A percentile compares a stretch with the other conserved stretches of the same genome.
Evolutionary conservation across 1,284 basidiomycete genomes (phyloP).

Genomic region (Mycosarcoma mackinlayi): DNA sequence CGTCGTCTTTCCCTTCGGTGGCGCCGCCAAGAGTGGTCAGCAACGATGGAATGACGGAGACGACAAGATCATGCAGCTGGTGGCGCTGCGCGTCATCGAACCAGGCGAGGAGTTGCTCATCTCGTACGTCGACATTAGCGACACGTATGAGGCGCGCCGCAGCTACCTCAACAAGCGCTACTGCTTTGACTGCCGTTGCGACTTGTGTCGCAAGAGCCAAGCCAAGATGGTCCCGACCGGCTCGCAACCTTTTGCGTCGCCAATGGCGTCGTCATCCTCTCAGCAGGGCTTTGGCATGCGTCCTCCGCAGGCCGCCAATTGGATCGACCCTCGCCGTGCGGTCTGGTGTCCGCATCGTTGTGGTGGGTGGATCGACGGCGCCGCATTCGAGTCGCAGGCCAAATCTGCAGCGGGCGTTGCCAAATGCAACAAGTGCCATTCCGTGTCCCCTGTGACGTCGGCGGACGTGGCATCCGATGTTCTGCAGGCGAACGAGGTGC

Average conservation of each 20-base stretch:
- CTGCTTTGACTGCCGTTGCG: slow-evolving; percentile 81
- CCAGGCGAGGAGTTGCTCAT: slow-evolving; percentile 71
- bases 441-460: slow-evolving; percentile 71
- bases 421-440: slow-evolving; percentile 71
- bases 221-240: slow-evolving; percentile 20
- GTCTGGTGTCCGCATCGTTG: slow-evolving; percentile 72
- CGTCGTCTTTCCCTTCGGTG: slow-evolving; percentile 80
- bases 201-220: slow-evolving; percentile 71
- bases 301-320: slow-evolving; percentile 10
- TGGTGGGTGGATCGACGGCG: slow-evolving; percentile 67
- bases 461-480: slow-evolving; percentile 73
- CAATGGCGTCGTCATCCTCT: slow-evolving; percentile 25
- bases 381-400: slow-evolving; percentile 64
- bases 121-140: slow-evolving; percentile 84
- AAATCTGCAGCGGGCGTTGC: slow-evolving; percentile 2
- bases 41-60: slow-evolving; percentile 25
- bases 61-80: slow-evolving; percentile 72
- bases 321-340: slow-evolving; percentile 77
- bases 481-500: slow-evolving; percentile 76
- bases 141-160: slow-evolving; percentile 74
- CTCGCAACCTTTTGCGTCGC: slow-evolving; percentile 22
- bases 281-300: slow-evolving; percentile 21
- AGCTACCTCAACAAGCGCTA: slow-evolving; percentile 80
- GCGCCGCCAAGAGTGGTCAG: slow-evolving; percentile 62
- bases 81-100: slow-evolving; percentile 66